A percentile compares a stretch with the other conserved stretches of the same genome.
Conservation (phyloP, 768 basidiomycete species). For the Pleurotus platypus region DNA sequence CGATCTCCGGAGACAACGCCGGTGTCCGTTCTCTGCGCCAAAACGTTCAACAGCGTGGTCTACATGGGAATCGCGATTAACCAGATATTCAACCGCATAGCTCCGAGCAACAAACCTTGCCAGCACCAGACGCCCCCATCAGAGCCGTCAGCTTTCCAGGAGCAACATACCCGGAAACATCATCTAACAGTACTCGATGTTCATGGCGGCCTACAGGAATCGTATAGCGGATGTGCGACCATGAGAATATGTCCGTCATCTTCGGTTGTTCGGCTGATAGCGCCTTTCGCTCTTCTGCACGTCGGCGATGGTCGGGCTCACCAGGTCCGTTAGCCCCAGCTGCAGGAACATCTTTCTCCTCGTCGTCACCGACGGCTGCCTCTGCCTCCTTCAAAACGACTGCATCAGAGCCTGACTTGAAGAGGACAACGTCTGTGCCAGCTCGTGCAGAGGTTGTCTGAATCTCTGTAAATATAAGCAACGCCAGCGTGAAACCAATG, state of each 20-base stretch:
- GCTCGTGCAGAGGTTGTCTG: constrained; percentile 33
- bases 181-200: constrained; percentile 51
- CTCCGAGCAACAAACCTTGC: constrained; percentile 44
- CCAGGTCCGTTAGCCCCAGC: constrained; percentile 8
- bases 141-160: constrained; percentile 79
- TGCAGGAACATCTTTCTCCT: constrained; percentile 4
- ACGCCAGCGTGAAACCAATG: constrained; percentile 49
- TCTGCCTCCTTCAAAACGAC: constrained; percentile 2
- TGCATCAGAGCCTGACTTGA: constrained; percentile 49
- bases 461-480: constrained; percentile 58
- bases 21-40: constrained; percentile 44
- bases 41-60: constrained; percentile 58
- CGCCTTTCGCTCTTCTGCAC: constrained; percentile 21
- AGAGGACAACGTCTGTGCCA: constrained; percentile 47
- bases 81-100: constrained; percentile 37
- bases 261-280: constrained; percentile 38
- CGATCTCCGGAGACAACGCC: constrained; percentile 50
- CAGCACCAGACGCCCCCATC: constrained; percentile 60
- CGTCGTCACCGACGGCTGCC: constrained; percentile 1
- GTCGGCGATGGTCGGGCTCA: constrained; percentile 6
- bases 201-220: constrained; percentile 49
- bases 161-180: constrained; percentile 75
- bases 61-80: constrained; percentile 10
- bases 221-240: constrained; percentile 67
- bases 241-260: constrained; percentile 72